Evolutionary conservation across 352 stramenopile genomes (phyloP), one percentile per base, ranked within the genome.

Genomic region (Pythium diclinum): DNA sequence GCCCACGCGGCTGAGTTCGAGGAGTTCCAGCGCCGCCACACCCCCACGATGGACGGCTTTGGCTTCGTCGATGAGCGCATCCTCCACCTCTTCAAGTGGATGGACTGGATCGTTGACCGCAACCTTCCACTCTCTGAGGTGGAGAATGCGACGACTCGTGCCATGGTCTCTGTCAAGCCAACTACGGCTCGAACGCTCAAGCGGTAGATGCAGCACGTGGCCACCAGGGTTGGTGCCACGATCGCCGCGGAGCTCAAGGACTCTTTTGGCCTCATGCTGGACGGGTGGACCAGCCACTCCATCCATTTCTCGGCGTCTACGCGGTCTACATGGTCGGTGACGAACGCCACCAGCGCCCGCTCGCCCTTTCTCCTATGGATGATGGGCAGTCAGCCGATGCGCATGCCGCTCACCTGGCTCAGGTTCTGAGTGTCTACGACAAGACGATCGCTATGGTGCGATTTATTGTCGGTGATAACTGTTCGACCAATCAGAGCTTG

Each of bases 361-460:
- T 46, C 23, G 53, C 53, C 19, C 7, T 59, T 3, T 59, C 53
- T 14, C 53, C 53, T 5, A 59, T 59, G 53, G 53, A 59, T 59
- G 53, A 59, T 32, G 53, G 32, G 19, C 53, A 48, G 25, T 40
- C 23, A 16, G 51, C 51, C 17, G 51, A 57, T 40, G 51, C 23
- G 25, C 51, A 57, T n/a, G 38, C 16, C 6, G 38, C 38, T 28
- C 6, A 47, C 16, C 38, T 47, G 13, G 38, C 13, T 19, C 10
- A 47, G 11, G 49, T 38, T 28, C 28, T 51, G 5, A 59, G 68
- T 36, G 42, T 53, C 32, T 64, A 71, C 17, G 76, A 61, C 55
- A 48, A 60, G n/a, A 56, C 69, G 30, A 51, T 72, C 23, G 69
- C 71, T 7, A 40, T 75, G 51, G 72, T 21, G 58, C 62, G 30